Conservation (phyloP, 805 yeast species). For the Ogataea nitratoaversa region DNA sequence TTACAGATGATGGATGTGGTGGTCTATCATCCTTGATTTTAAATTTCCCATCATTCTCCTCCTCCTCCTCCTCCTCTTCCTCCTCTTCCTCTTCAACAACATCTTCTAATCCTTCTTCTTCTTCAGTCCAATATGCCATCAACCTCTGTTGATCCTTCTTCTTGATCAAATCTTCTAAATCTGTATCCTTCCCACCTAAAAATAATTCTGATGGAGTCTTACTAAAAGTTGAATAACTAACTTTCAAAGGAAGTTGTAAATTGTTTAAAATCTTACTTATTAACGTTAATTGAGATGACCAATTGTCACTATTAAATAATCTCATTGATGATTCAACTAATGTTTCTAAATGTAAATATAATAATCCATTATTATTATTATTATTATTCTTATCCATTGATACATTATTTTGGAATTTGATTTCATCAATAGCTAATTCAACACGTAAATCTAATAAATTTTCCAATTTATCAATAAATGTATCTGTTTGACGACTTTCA, state of each 20-base stretch:
- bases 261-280: constrained; percentile 16
- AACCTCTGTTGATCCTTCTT: constrained; percentile 9
- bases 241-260: constrained; percentile 1
- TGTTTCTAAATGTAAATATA: constrained; percentile 14
- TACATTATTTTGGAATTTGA: constrained; percentile 6
- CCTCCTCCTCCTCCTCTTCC: neutral
- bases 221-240: neutral
- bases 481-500: constrained; percentile 11
- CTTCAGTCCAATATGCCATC: constrained; percentile 13
- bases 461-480: constrained; percentile 9
- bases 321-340: constrained; percentile 16
- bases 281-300: constrained; percentile 18
- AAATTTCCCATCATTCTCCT: neutral
- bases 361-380: neutral
- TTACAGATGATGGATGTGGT: too few species aligned
- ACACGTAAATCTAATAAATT: constrained; percentile 6
- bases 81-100: neutral
- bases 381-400: neutral
- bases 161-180: constrained; percentile 8
- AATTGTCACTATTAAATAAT: constrained; percentile 11
- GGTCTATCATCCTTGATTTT: constrained; percentile 1
- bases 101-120: constrained; percentile 11
- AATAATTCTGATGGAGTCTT: constrained; percentile 12
- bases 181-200: constrained; percentile 8
- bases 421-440: constrained; percentile 9